These are phyloP conservation scores for Nelumbo lutea DNA, from an alignment of 164 flowering plant species.

Conservation along the genomic window DNA sequence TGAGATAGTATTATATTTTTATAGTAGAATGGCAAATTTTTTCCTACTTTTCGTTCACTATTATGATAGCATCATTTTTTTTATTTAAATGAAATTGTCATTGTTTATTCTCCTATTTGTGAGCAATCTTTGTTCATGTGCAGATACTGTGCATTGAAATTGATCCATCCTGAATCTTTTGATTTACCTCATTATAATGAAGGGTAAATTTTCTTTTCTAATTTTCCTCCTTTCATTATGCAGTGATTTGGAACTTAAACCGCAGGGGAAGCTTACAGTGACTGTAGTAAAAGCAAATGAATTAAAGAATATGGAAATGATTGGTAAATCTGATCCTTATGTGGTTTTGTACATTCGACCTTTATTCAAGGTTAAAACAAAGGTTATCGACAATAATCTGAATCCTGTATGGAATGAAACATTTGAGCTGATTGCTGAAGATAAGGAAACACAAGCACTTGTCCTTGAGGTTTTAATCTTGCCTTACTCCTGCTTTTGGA, in stretches of 20 bases:
- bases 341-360: conserved; percentile 71
- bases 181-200: background rate
- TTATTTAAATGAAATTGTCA: background rate
- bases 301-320: conserved; percentile 94
- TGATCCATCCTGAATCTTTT: background rate
- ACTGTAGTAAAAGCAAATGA: conserved; percentile 70
- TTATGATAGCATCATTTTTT: background rate
- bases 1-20: no score
- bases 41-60: background rate
- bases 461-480: conserved; percentile 60
- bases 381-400: conserved; percentile 71
- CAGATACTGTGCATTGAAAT: background rate
- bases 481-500: background rate
- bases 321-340: conserved; percentile 98
- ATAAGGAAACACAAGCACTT: conserved; percentile 90
- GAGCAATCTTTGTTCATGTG: background rate
- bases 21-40: no score
- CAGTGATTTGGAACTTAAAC: conserved; percentile 97
- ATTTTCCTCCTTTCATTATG: conserved; percentile 15
- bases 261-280: conserved; percentile 70
- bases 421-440: conserved; percentile 89
- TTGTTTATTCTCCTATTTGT: background rate
- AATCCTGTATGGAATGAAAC: conserved; percentile 91
- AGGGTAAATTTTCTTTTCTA: background rate
- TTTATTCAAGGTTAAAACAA: conserved; percentile 73